phyloP scores from a whole-genome alignment of 805 yeast genomes.

The Saturnispora gosingensis region DNA sequence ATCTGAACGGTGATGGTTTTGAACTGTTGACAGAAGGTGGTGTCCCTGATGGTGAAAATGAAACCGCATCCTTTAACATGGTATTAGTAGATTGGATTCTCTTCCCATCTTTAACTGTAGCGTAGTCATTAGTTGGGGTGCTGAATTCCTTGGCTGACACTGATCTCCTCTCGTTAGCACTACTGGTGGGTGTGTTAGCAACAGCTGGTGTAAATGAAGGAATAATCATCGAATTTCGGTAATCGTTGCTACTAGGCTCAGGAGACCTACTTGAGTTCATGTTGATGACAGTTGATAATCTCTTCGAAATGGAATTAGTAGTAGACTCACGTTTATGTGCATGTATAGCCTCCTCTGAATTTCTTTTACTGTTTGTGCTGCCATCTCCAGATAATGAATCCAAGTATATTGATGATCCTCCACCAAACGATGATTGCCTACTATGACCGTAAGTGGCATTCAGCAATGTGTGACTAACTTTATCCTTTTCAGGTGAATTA shows the following conservation, averaged over 20 bases:
- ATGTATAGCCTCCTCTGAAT: not conserved
- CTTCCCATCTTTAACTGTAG: slow-evolving; percentile 22
- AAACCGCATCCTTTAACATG: slow-evolving; percentile 4
- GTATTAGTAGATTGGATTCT: slow-evolving; percentile 32
- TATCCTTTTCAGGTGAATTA: slow-evolving; percentile 12
- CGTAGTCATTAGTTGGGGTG: not conserved
- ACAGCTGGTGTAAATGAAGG: not conserved
- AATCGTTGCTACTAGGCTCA: not conserved
- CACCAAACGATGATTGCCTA: slow-evolving; percentile 23
- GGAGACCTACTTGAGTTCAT: not conserved
- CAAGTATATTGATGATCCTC: slow-evolving; percentile 34
- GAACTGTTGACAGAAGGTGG: slow-evolving; percentile 31
- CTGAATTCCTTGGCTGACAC: slow-evolving; percentile 39
- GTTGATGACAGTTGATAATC: slow-evolving; percentile 7
- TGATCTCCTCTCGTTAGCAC: slow-evolving; percentile 35
- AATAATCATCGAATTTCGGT: not conserved
- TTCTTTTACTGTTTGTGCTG: not conserved
- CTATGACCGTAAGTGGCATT: slow-evolving; percentile 13
- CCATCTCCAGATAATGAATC: slow-evolving; percentile 16
- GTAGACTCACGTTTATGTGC: slow-evolving; percentile 6
- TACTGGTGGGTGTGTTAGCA: not conserved
- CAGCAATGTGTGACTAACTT: not conserved
- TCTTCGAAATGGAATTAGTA: slow-evolving; percentile 11
- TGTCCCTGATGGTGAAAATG: slow-evolving; percentile 13
- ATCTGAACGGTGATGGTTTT: slow-evolving; percentile 28